phyloP scores from a whole-genome alignment of 75 land plant genomes.

The Cryptomeria japonica region DNA sequence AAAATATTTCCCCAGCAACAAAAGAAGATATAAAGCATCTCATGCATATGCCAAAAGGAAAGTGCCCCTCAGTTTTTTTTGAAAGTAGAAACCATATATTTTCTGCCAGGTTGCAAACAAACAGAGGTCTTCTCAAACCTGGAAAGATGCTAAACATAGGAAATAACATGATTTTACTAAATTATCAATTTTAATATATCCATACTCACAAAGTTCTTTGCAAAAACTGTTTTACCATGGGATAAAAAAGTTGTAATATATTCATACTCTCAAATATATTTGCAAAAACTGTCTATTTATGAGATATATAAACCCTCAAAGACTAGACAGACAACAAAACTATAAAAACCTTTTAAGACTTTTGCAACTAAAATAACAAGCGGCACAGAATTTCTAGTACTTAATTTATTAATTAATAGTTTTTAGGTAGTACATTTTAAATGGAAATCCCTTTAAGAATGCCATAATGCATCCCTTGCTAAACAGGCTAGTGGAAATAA shows the following conservation, averaged over 20 bases:
- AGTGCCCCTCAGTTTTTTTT: background rate
- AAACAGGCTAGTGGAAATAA: background rate
- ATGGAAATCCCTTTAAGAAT: background rate
- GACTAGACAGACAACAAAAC: background rate
- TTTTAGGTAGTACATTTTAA: background rate
- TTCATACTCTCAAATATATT: background rate
- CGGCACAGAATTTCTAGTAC: background rate
- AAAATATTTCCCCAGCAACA: background rate
- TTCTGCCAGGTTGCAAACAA: background rate
- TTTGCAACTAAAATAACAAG: background rate
- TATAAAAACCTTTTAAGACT: background rate
- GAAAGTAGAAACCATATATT: background rate
- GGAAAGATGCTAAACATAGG: background rate
- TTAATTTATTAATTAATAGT: background rate
- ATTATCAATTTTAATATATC: background rate
- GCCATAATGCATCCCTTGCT: background rate
- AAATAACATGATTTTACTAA: background rate
- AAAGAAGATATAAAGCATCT: background rate
- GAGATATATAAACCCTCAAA: background rate
- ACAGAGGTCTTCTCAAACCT: background rate
- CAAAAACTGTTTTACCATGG: background rate
- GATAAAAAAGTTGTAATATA: background rate
- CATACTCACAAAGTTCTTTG: background rate
- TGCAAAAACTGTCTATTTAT: background rate
- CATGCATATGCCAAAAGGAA: background rate